Base-by-base conservation (phyloP, 1,139 yeast species). In the Pichia sp. region DNA sequence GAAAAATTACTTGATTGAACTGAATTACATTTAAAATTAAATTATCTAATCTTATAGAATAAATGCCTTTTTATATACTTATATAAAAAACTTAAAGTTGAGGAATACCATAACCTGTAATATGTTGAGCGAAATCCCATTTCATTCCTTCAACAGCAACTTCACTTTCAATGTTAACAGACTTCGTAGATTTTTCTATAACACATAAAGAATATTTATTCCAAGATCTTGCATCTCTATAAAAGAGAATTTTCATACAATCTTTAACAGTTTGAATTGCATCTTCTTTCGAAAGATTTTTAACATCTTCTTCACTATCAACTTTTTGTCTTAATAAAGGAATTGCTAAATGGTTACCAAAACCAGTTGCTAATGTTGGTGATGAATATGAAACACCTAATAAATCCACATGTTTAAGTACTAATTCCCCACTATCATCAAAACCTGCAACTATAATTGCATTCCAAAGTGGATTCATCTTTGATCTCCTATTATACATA, bases 391-490 rank as follows among this genome's bases (percentile, higher is more conserved):
- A 76, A 18, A 89, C 96, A 35, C 99, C 99, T 45, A 88, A 72
- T 49, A 93, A 70, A 62, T 93, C 96, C 36, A 88, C 95, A 59
- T 85, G 89, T 52, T 81, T 80, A 56, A 91, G 70, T 56, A 84
- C 85, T 40, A 86, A 82, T 54, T 70, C 68, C 33, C 75, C 75
- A 47, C 76, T 80, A 46, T 78, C 80, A 59, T 81, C 83, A 54
- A 82, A 74, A 5, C 97, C 99, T 9, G 89, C 96, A 39, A 91
- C 96, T 44, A 93, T 70, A 31, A 86, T 69, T 0, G 97, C 85
- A 64, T 91, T 93, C 98, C 98, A 93, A 50, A 88, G 72, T 20
- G 99, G 99, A 61, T 93, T 77, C 91, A 93, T 80, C 64, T 89
- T 87, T 40, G 85, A 75, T 64, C 99, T 78, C 64, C 97, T 79